A percentile compares a stretch with the other conserved stretches of the same genome.
Conservation (phyloP, 106 monocot genomes). For the Apostasia shenzhenica region DNA sequence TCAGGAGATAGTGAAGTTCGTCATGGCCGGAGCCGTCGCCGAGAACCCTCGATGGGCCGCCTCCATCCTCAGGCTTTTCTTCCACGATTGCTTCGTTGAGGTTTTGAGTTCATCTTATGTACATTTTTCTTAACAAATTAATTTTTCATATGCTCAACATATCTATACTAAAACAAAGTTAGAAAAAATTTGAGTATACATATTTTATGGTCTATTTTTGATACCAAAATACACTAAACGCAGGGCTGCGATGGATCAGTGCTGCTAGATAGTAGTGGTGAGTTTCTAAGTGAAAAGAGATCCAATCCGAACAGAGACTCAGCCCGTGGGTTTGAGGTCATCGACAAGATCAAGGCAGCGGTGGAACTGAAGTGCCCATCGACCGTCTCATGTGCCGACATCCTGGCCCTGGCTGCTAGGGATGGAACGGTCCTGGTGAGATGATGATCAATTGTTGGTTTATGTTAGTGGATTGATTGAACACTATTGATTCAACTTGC, state of each 20-base stretch:
- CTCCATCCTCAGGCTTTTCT: slow-evolving; percentile 63
- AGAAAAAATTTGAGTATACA: no score
- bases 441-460: not conserved
- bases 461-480: no score
- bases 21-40: slow-evolving; percentile 44
- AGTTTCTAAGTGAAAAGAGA: slow-evolving; percentile 39
- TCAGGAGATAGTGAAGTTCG: slow-evolving; percentile 31
- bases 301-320: slow-evolving; percentile 46
- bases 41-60: slow-evolving; percentile 66
- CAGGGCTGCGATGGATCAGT: slow-evolving; percentile 70
- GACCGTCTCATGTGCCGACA: slow-evolving; percentile 53
- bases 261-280: slow-evolving; percentile 34
- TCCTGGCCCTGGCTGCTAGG: slow-evolving; percentile 37
- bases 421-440: slow-evolving; percentile 55
- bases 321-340: slow-evolving; percentile 29
- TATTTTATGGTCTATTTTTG: no score
- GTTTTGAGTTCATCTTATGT: slow-evolving; percentile 6
- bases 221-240: not conserved
- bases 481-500: no score
- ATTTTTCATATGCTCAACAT: no score
- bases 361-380: slow-evolving; percentile 49
- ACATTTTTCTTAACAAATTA: not conserved
- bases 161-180: no score
- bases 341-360: slow-evolving; percentile 54
- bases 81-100: slow-evolving; percentile 85